Base-by-base conservation (phyloP, 805 yeast species). In the Suhomyces canberraensis region DNA sequence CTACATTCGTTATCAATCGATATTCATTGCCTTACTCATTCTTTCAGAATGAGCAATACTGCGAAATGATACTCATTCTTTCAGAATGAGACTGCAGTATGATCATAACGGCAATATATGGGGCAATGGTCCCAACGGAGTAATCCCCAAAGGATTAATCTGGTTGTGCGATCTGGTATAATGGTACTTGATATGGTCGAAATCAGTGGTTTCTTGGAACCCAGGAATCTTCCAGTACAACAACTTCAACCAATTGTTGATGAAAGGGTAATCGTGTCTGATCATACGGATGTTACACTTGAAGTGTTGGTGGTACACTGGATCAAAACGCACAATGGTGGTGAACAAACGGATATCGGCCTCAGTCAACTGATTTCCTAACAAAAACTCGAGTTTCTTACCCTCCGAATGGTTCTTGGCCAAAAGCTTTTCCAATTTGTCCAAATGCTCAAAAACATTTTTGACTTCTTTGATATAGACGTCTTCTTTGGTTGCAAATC, bases 271-370 rank as follows among this genome's bases (percentile, higher is more conserved):
- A 45, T 87, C 85, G 45, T 65, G 56, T 55, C 96, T 77, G 51
- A 91, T 84, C 70, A 81, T 83, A 32, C 81, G 81, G 43, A 88
- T 60, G 61, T 91, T 91, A 61, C 96, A 86, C 65, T 91, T 93
- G 77, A 91, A 93, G 61, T 91, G 97, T 61, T 90, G 96, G 36
- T 84, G 91, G 56, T 91, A 91, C 16, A 89, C 95, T 1, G 95
- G 84, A 59, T 91, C 98, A 53, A 91, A 91, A 51, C 98, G 78
- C 29, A 88, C 71, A 41, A 91, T 81, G 2, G 98, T 91, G 16
- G 96, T 79, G 66, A 66, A 91, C 33, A 91, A 75, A 46, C 97
- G 74, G 40, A 91, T 71, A 59, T 91, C 98, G 5, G 95, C 95
- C 64, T 91, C 96, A 2, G 97, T 90, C 37, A 91, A 64, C 31